Percentiles rank a stretch among this genome's conserved stretches.
Conservation (phyloP, 2,329 filamentous ascomycete genomes). For the Botrytis paeoniae region DNA sequence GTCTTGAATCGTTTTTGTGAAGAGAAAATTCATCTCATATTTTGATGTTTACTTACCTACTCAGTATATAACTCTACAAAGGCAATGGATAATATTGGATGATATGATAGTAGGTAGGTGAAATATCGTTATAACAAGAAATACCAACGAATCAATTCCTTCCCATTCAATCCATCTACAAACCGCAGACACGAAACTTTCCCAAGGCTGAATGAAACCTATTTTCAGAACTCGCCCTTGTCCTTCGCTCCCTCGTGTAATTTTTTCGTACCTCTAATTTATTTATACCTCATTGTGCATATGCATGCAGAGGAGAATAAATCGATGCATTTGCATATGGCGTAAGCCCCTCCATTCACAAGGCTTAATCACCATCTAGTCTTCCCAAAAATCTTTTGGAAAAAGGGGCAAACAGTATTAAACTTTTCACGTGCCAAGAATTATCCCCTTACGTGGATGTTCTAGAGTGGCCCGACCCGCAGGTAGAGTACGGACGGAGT, state of each 20-base stretch:
- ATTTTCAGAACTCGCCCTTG: not conserved
- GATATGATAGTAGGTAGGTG: not conserved
- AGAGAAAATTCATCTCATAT: not conserved
- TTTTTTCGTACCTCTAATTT: not conserved
- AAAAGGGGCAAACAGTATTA: not conserved
- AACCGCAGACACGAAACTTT: not conserved
- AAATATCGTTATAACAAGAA: not conserved
- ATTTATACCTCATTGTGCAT: slow-evolving; percentile 5
- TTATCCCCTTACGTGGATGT: not conserved
- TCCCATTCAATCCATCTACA: not conserved
- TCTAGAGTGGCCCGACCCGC: slow-evolving; percentile 12
- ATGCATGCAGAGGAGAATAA: not conserved
- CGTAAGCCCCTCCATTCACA: not conserved
- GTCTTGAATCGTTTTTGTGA: not conserved
- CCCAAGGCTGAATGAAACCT: not conserved
- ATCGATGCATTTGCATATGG: not conserved
- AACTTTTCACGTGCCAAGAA: not conserved
- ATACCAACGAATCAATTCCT: not conserved
- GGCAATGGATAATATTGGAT: too few species aligned
- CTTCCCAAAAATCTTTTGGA: not conserved
- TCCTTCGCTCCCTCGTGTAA: not conserved
- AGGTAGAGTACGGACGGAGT: not conserved
- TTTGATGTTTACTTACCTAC: not conserved
- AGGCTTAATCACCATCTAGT: not conserved
- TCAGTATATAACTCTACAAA: too few species aligned